A percentile compares a stretch with the other conserved stretches of the same genome.
Conservation (phyloP, 805 yeast species). For the Millerozyma acaciae region DNA sequence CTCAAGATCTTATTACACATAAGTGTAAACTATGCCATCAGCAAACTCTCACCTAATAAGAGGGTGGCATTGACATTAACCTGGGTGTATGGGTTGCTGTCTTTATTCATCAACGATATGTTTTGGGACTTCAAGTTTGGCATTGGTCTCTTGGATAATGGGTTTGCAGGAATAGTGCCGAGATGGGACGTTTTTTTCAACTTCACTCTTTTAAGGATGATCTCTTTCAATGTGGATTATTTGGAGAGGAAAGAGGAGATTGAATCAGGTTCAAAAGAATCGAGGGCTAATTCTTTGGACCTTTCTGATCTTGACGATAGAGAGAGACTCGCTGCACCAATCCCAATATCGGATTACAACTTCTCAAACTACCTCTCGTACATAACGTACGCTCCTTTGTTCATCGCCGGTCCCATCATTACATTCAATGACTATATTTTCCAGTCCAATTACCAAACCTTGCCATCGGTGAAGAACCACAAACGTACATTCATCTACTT, state of each 20-base stretch:
- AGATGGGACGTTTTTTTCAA: conserved; percentile 97
- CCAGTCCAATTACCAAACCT: conserved; percentile 55
- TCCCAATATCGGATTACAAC: conserved; percentile 57
- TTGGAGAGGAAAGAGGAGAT: conserved; percentile 35
- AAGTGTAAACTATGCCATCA: conserved; percentile 47
- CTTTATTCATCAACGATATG: conserved; percentile 74
- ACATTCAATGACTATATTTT: conserved; percentile 88
- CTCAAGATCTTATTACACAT: conserved; percentile 61
- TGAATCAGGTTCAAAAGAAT: conserved; percentile 6
- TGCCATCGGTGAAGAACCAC: conserved; percentile 53
- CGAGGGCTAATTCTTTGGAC: conserved; percentile 4
- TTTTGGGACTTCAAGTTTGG: conserved; percentile 54
- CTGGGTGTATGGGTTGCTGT: conserved; percentile 79
- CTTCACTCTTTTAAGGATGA: conserved; percentile 77
- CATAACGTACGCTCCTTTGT: conserved; percentile 78
- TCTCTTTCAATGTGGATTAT: conserved; percentile 81
- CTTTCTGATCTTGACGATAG: conserved; percentile 46
- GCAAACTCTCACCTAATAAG: conserved; percentile 32
- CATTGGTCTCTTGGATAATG: conserved; percentile 54
- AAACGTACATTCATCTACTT: conserved; percentile 60
- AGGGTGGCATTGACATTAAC: conserved; percentile 41
- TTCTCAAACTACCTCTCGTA: conserved; percentile 71
- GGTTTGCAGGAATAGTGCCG: conserved; percentile 69
- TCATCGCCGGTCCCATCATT: conserved; percentile 91
- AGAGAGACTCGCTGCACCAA: conserved; percentile 60